A percentile compares a stretch with the other conserved stretches of the same genome.
phyloP scores from a whole-genome alignment of 2,329 filamentous ascomycete genomes.

The Calonectria multiphialidica region DNA sequence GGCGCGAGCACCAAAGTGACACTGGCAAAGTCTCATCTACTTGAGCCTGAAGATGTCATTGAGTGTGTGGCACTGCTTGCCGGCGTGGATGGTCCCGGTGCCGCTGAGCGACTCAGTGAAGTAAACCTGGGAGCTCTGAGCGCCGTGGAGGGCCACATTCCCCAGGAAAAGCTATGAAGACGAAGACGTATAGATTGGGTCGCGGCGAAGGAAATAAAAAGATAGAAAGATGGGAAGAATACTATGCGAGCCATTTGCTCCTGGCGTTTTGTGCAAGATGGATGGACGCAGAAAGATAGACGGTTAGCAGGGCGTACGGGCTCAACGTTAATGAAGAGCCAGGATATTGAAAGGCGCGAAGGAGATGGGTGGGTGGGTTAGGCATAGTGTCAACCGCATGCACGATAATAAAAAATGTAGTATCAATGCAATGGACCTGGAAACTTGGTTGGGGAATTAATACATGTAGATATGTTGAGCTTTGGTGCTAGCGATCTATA shows the following conservation, averaged over 20 bases:
- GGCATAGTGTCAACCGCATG: slow-evolving; percentile 7
- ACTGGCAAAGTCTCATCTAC: slow-evolving; percentile 87
- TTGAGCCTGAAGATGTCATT: slow-evolving; percentile 91
- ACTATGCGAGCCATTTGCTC: slow-evolving; percentile 27
- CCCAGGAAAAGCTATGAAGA: slow-evolving; percentile 44
- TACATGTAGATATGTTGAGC: not conserved
- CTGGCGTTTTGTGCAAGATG: slow-evolving; percentile 40
- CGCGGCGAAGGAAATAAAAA: not conserved
- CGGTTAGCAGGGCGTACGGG: slow-evolving; percentile 29
- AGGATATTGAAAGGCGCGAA: slow-evolving; percentile 22
- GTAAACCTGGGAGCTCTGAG: slow-evolving; percentile 69
- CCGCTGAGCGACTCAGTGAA: slow-evolving; percentile 57
- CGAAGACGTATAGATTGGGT: not conserved
- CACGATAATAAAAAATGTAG: not conserved
- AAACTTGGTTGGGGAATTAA: not conserved
- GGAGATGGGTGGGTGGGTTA: not conserved
- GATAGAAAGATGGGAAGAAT: slow-evolving; percentile 15
- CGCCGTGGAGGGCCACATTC: slow-evolving; percentile 65
- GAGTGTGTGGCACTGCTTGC: slow-evolving; percentile 71
- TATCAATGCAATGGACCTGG: slow-evolving; percentile 5
- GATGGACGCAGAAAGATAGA: slow-evolving; percentile 35
- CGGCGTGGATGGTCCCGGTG: slow-evolving; percentile 56
- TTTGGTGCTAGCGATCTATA: not conserved
- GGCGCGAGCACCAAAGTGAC: slow-evolving; percentile 94
- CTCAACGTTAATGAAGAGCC: slow-evolving; percentile 18